A percentile compares a stretch with the other conserved stretches of the same genome.
phyloP scores from a whole-genome alignment of 2,329 filamentous ascomycete species.

The Fusarium staphyleae region DNA sequence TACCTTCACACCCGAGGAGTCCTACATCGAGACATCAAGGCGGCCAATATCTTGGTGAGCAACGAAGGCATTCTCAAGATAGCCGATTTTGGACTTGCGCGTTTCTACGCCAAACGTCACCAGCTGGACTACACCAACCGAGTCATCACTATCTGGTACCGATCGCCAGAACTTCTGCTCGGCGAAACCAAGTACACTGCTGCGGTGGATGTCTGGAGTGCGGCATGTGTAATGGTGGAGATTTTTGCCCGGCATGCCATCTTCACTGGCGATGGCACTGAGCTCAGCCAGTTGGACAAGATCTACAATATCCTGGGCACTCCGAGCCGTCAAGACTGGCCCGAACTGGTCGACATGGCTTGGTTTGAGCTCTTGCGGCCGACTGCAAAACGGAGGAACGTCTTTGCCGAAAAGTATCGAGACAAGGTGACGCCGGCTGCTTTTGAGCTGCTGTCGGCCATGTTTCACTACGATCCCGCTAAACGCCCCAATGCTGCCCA shows the following conservation, averaged over 20 bases:
- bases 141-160: conserved; percentile 96
- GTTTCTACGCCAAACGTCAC: conserved; percentile 92
- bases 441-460: conserved; percentile 80
- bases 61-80: conserved; percentile 88
- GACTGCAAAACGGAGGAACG: conserved; percentile 71
- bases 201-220: conserved; percentile 95
- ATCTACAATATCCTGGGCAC: conserved; percentile 95
- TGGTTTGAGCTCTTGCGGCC: conserved; percentile 95
- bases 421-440: conserved; percentile 79
- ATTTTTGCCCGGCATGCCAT: conserved; percentile 94
- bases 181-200: conserved; percentile 91
- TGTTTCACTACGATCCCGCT: conserved; percentile 89
- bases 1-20: conserved; percentile 95
- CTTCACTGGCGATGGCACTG: conserved; percentile 94
- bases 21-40: conserved; percentile 96
- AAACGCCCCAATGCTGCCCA: conserved; percentile 84
- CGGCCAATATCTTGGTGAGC: conserved; percentile 94
- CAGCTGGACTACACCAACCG: conserved; percentile 97
- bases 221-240: conserved; percentile 94
- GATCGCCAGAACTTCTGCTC: conserved; percentile 80
- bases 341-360: conserved; percentile 87
- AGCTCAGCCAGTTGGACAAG: conserved; percentile 94
- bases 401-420: conserved; percentile 84
- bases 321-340: conserved; percentile 85
- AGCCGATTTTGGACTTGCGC: conserved; percentile 93